Conservation (phyloP, 306 rosid species). For the Quercus wislizeni region DNA sequence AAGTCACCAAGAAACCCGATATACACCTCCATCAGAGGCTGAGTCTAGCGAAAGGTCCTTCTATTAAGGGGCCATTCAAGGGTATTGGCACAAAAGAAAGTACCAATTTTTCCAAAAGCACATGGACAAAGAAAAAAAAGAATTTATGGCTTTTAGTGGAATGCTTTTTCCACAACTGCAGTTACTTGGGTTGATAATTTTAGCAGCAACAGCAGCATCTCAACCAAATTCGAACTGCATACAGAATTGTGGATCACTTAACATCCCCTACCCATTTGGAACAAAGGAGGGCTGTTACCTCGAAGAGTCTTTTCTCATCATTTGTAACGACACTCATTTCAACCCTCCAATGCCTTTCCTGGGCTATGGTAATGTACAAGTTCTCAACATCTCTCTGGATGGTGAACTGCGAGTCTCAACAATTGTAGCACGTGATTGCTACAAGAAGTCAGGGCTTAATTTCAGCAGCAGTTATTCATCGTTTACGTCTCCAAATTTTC, state of each 20-base stretch:
- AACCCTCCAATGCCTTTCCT: background rate
- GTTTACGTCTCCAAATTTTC: background rate
- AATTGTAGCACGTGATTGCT: conserved; percentile 13
- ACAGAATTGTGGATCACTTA: conserved; percentile 10
- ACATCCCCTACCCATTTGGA: conserved; percentile 33
- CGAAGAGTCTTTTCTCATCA: conserved; percentile 18
- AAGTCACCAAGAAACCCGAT: no score
- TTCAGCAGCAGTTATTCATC: background rate
- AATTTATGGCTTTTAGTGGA: background rate
- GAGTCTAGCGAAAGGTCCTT: no score
- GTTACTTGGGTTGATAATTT: background rate
- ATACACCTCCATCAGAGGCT: no score
- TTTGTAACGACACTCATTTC: background rate
- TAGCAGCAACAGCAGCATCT: background rate
- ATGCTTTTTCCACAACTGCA: background rate
- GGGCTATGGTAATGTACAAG: background rate
- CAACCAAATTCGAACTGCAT: conserved; percentile 6
- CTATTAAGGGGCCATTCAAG: background rate
- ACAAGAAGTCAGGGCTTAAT: background rate
- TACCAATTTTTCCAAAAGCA: background rate
- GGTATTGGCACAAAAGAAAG: background rate
- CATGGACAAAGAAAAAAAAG: no score
- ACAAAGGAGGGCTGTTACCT: conserved; percentile 9
- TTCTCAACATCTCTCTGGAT: conserved; percentile 21
- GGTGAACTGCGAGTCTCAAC: conserved; percentile 27